Percentiles rank a stretch among this genome's conserved stretches.
phyloP scores from a whole-genome alignment of 176 grass and related monocot genomes.

The Oryza rufipogon region DNA sequence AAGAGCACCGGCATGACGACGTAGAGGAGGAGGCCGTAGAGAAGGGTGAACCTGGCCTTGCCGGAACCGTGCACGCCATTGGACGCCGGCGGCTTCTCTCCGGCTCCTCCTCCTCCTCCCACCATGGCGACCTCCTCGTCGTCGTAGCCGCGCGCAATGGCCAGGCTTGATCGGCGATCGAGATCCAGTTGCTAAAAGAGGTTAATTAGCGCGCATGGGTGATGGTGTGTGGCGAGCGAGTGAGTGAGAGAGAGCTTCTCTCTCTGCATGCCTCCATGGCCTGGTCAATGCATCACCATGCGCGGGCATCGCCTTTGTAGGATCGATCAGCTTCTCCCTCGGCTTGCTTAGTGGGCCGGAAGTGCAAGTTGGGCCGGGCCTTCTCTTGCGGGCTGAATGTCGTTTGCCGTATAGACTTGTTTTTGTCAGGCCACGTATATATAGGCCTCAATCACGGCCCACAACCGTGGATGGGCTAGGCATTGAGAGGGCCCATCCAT shows the following conservation, averaged over 20 bases:
- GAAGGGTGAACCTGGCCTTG: slow-evolving; percentile 38
- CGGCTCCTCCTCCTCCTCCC: slow-evolving; percentile 50
- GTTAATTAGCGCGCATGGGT: slow-evolving; percentile 8
- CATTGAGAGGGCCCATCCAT: too few relatives aligned
- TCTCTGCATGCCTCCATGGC: not conserved
- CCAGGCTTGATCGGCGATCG: slow-evolving; percentile 31
- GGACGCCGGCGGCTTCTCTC: slow-evolving; percentile 44
- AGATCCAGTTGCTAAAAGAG: slow-evolving; percentile 49
- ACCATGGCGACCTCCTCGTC: slow-evolving; percentile 49
- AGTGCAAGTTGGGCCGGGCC: not conserved
- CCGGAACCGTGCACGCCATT: slow-evolving; percentile 37
- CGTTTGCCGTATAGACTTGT: too few relatives aligned
- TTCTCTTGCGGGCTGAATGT: not conserved
- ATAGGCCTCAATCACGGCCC: too few relatives aligned
- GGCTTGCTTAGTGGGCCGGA: not conserved
- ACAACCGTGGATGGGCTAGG: too few relatives aligned
- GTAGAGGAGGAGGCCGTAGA: slow-evolving; percentile 59
- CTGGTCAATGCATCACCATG: not conserved
- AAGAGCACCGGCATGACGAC: slow-evolving; percentile 46
- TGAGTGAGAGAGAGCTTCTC: not conserved
- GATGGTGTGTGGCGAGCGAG: not conserved
- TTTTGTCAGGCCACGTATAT: too few relatives aligned
- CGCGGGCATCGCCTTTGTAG: not conserved
- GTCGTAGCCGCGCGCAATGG: slow-evolving; percentile 41
- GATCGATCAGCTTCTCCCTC: not conserved